Percentiles rank a stretch among this genome's conserved stretches.
phyloP scores from a whole-genome alignment of 2,329 filamentous ascomycete genomes.

The Rutstroemia sydowiana region DNA sequence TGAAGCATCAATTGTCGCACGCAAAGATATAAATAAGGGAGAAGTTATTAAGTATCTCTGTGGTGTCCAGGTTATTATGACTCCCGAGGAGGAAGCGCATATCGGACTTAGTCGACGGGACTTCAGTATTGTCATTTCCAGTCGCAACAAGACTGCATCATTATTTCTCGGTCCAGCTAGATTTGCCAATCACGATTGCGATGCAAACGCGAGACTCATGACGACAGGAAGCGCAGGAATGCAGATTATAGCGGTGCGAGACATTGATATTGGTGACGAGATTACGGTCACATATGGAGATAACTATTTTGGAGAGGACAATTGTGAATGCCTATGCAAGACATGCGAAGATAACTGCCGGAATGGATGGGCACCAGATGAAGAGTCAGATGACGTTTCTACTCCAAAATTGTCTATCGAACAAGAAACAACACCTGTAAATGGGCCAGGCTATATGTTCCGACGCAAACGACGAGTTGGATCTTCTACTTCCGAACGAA shows the following conservation, averaged over 20 bases:
- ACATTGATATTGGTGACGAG: slow-evolving; percentile 83
- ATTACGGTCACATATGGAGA: slow-evolving; percentile 96
- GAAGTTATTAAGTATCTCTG: slow-evolving; percentile 86
- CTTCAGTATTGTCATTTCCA: slow-evolving; percentile 94
- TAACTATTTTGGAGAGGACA: slow-evolving; percentile 90
- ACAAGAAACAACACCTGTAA: slow-evolving; percentile 16
- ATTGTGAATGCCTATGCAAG: slow-evolving; percentile 87
- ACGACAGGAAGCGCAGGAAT: slow-evolving; percentile 82
- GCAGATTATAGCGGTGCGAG: slow-evolving; percentile 75
- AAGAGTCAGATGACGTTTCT: slow-evolving; percentile 32
- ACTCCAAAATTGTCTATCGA: slow-evolving; percentile 27
- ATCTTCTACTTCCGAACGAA: slow-evolving; percentile 44
- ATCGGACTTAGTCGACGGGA: slow-evolving; percentile 79
- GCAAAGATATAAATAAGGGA: slow-evolving; percentile 69
- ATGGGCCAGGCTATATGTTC: slow-evolving; percentile 43
- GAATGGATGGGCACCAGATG: slow-evolving; percentile 72
- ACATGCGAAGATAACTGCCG: slow-evolving; percentile 69
- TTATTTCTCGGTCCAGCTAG: slow-evolving; percentile 91
- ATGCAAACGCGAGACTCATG: slow-evolving; percentile 80
- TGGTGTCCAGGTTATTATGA: slow-evolving; percentile 88
- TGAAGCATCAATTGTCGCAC: slow-evolving; percentile 80
- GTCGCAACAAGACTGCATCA: slow-evolving; percentile 81
- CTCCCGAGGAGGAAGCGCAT: slow-evolving; percentile 79
- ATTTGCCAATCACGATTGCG: slow-evolving; percentile 96
- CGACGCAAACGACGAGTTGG: slow-evolving; percentile 43